Evolutionary conservation across 495 filamentous ascomycete genomes (phyloP).

Genomic region (Annulohypoxylon bovei): DNA sequence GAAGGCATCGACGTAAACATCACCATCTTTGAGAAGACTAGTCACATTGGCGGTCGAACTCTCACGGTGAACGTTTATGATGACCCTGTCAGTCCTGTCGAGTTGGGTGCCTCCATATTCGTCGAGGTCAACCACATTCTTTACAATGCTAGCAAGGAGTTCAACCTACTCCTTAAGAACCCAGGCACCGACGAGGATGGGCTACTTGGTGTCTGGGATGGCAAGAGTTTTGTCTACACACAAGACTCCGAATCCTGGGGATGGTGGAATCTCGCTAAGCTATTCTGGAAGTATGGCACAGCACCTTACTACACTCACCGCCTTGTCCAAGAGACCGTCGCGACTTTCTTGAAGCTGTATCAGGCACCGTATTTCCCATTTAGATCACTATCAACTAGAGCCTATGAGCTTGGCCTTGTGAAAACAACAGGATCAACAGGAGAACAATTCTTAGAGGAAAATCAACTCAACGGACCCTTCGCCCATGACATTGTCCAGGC

Average conservation of each 20-base stretch:
- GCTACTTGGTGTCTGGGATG: conserved; percentile 86
- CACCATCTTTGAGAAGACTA: conserved; percentile 85
- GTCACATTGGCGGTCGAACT: conserved; percentile 85
- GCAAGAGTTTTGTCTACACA: conserved; percentile 75
- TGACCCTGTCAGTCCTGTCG: conserved; percentile 74
- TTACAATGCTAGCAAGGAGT: conserved; percentile 74
- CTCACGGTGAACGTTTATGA: conserved; percentile 87
- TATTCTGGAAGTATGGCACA: conserved; percentile 86
- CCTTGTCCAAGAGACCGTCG: conserved; percentile 76
- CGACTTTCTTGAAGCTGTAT: conserved; percentile 83
- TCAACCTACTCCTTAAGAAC: conserved; percentile 66
- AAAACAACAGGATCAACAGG: conserved; percentile 75
- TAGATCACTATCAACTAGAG: conserved; percentile 71
- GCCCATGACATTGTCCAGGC: conserved; percentile 89
- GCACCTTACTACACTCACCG: conserved; percentile 78
- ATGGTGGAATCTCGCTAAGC: conserved; percentile 83
- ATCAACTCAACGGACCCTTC: conserved; percentile 74
- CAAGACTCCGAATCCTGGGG: conserved; percentile 60
- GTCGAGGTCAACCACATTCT: conserved; percentile 87
- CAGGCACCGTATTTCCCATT: conserved; percentile 86
- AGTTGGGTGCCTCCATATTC: conserved; percentile 93
- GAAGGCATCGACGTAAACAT: conserved; percentile 70
- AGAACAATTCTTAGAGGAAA: conserved; percentile 71
- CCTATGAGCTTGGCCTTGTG: conserved; percentile 71
- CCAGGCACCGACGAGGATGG: conserved; percentile 50